Evolutionary conservation across 148 eudicot genomes (phyloP).

Genomic region (Polygonum maritimum): DNA sequence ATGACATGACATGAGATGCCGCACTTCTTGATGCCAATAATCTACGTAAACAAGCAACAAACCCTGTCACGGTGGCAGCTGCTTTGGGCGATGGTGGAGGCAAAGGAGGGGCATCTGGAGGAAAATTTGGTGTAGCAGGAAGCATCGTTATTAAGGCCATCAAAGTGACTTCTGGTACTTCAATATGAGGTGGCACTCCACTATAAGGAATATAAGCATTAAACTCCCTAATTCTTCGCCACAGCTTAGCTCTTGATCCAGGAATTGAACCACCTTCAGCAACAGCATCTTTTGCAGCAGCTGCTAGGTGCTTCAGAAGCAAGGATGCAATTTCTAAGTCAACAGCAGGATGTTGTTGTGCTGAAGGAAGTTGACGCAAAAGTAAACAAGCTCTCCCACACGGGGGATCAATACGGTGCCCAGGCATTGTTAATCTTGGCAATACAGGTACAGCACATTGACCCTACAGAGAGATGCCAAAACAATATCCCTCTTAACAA

Average conservation of each 20-base stretch:
- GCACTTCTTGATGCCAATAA: slow-evolving; percentile 85
- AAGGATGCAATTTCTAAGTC: slow-evolving; percentile 67
- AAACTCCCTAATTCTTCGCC: slow-evolving; percentile 98
- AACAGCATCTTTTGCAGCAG: slow-evolving; percentile 97
- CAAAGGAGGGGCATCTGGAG: slow-evolving; percentile 88
- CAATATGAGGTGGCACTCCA: slow-evolving; percentile 78
- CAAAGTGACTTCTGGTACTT: slow-evolving; percentile 95
- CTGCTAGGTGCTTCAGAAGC: slow-evolving; percentile 90
- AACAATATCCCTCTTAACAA: slow-evolving; percentile 8
- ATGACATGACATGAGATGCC: slow-evolving; percentile 91
- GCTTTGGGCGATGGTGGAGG: slow-evolving; percentile 99
- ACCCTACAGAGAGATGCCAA: slow-evolving; percentile 42
- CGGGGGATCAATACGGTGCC: slow-evolving; percentile 96
- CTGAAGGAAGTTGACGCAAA: slow-evolving; percentile 32
- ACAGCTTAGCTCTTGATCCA: slow-evolving; percentile 94
- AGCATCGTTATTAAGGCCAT: slow-evolving; percentile 97
- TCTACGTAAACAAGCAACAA: slow-evolving; percentile 78
- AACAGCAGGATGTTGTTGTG: slow-evolving; percentile 33
- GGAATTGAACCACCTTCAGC: slow-evolving; percentile 95
- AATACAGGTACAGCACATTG: slow-evolving; percentile 82
- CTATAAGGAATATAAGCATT: slow-evolving; percentile 84
- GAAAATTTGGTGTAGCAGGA: slow-evolving; percentile 86
- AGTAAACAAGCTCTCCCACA: slow-evolving; percentile 73
- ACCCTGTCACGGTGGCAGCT: slow-evolving; percentile 92
- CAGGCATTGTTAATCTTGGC: slow-evolving; percentile 96